Evolutionary conservation across 768 basidiomycete species (phyloP), one percentile per base, ranked within the genome.

Genomic region (Phanerochaete sordida): DNA sequence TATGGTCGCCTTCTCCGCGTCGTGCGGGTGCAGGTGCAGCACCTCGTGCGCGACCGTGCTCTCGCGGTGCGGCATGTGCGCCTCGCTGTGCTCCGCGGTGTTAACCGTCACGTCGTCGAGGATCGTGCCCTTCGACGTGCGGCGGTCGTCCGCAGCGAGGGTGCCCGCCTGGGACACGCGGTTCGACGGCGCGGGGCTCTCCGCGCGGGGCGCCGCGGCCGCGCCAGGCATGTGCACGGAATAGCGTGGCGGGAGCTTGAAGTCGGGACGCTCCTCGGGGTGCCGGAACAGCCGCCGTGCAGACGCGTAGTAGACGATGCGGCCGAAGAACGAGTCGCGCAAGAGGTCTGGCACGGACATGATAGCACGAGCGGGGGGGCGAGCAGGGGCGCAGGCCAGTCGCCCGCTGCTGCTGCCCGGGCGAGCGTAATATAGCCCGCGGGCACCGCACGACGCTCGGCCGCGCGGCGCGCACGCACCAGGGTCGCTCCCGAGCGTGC

Each of bases 291-390:
- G 62, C n/a, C 54, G 62, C 28, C 62, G 65, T 1, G 59, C 64
- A 21, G 73, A 70, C 2, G 63, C 39, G 19, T 63, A 65, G 52
- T 73, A 69, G 56, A 73, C 60, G 39, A 67, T 39, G 53, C 72
- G 69, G 16, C 72, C 72, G 56, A 70, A 59, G 24, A 69, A 61
- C 1, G 72, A 70, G 58, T 73, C 72, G 30, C 50, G 50, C 28
- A 51, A 4, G 21, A 51, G 28, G 50, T 51, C 50, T 33, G 50
- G 50, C 7, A 33, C 31, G 19, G 12, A 30, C 50, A 51, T 51
- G 31, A 16, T 33, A 30, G 11, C 5, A 15, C 9, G 12, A 23
- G 13, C 11, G 19, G 30, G 12, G 16, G 30, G n/a, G 39, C 8
- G n/a, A 43, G 39, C 19, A 19, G 39, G 39, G 39, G 19, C 4